These are phyloP conservation scores for Ilyonectria mors-panacis DNA, from an alignment of 2,329 filamentous ascomycete species.

Conservation along the genomic window DNA sequence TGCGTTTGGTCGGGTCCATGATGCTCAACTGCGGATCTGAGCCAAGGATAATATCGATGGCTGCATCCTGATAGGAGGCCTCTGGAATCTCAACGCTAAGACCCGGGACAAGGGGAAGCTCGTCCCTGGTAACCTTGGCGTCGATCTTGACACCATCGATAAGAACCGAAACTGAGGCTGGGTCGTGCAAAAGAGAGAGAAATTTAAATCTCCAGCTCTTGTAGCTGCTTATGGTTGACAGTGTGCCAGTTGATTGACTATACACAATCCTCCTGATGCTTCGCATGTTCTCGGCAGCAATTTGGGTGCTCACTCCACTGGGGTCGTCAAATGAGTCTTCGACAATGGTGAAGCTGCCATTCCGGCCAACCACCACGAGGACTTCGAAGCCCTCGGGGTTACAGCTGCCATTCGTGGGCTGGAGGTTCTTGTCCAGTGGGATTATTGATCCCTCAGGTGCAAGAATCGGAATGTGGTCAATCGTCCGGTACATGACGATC, in stretches of 20 bases:
- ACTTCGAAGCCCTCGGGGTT: constrained; percentile 66
- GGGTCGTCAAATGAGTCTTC: constrained; percentile 58
- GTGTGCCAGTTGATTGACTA: constrained; percentile 9
- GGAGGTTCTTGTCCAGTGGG: constrained; percentile 63
- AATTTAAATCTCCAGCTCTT: constrained; percentile 23
- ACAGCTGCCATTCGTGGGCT: constrained; percentile 61
- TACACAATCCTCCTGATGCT: constrained; percentile 7
- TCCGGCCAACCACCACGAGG: constrained; percentile 61
- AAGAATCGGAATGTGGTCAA: constrained; percentile 68
- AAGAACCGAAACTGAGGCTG: background rate
- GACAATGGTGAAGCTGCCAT: constrained; percentile 64
- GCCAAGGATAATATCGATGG: constrained; percentile 12
- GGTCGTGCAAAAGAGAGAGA: constrained; percentile 8
- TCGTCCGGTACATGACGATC: constrained; percentile 64
- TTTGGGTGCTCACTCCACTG: background rate
- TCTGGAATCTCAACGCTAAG: background rate
- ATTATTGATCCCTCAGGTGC: constrained; percentile 71
- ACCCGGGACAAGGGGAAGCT: background rate
- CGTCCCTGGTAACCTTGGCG: background rate
- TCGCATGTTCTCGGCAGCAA: background rate
- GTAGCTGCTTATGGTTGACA: background rate
- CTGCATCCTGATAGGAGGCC: background rate
- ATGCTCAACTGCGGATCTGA: constrained; percentile 15
- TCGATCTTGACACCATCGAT: background rate
- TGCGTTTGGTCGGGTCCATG: constrained; percentile 1